Conservation (phyloP, 2,329 filamentous ascomycete genomes). For the Leptographium radiaticola region DNA sequence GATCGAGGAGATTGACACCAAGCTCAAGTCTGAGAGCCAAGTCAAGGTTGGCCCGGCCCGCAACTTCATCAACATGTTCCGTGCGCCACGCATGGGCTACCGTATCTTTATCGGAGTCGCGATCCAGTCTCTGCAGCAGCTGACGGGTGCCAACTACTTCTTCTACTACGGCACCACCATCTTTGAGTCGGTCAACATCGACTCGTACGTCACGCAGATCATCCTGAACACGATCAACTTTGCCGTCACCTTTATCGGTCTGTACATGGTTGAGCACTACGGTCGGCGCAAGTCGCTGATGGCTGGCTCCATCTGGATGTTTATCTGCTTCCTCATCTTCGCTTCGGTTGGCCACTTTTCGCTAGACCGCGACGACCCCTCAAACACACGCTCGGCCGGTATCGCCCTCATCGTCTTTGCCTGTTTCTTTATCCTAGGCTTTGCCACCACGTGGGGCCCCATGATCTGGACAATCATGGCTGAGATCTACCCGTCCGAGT, state of each 20-base stretch:
- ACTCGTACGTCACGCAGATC: conserved; percentile 55
- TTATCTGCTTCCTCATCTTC: conserved; percentile 51
- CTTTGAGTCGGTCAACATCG: conserved; percentile 52
- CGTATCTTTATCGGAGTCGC: conserved; percentile 49
- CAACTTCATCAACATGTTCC: conserved; percentile 48
- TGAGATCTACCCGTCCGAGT: conserved; percentile 12
- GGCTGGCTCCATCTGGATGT: conserved; percentile 54
- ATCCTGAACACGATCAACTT: conserved; percentile 28
- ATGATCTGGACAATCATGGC: conserved; percentile 13
- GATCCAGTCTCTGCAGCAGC: conserved; percentile 55
- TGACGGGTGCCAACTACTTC: conserved; percentile 47
- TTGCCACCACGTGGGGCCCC: conserved; percentile 30
- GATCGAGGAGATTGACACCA: conserved; percentile 9
- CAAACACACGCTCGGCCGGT: conserved; percentile 30
- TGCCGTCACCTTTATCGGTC: conserved; percentile 51
- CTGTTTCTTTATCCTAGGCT: conserved; percentile 62
- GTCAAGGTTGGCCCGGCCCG: conserved; percentile 28
- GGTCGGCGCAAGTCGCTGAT: conserved; percentile 58
- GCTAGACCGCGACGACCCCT: conserved; percentile 25
- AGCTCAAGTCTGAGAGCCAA: conserved; percentile 26
- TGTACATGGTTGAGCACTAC: conserved; percentile 55
- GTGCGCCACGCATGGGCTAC: conserved; percentile 40
- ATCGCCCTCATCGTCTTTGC: conserved; percentile 60
- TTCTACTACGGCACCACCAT: conserved; percentile 52
- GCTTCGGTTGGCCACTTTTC: conserved; percentile 37